Evolutionary conservation across 768 basidiomycete genomes (phyloP).

Genomic region (Sutorius australiensis): DNA sequence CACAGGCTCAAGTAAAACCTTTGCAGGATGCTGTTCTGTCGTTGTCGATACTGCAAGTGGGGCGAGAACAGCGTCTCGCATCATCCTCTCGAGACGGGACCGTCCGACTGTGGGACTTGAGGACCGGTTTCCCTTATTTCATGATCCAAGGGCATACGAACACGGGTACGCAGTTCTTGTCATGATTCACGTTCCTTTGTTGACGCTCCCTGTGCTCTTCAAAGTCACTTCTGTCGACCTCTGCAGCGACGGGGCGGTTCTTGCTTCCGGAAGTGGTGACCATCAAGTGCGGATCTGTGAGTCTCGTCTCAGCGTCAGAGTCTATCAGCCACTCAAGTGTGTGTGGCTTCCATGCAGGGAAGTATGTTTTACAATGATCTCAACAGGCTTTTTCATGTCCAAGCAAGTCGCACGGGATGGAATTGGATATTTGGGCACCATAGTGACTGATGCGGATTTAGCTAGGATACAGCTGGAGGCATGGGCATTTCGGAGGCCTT

Average conservation of each 20-base stretch:
- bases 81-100: conserved; percentile 38
- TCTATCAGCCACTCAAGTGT: conserved; percentile 13
- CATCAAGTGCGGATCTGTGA: conserved; percentile 36
- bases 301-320: conserved; percentile 9
- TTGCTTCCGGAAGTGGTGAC: conserved; percentile 39
- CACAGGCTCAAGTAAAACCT: neutral
- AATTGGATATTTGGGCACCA: conserved; percentile 3
- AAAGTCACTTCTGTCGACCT: conserved; percentile 39
- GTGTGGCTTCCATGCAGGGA: conserved; percentile 20
- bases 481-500: neutral
- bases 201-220: conserved; percentile 8
- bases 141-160: conserved; percentile 35
- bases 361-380: conserved; percentile 26
- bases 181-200: conserved; percentile 14
- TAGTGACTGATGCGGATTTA: neutral
- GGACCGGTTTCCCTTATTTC: conserved; percentile 30
- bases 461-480: neutral
- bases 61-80: conserved; percentile 31
- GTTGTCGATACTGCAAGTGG: conserved; percentile 30
- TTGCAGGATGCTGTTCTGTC: conserved; percentile 32
- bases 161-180: conserved; percentile 28
- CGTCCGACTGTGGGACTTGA: conserved; percentile 36
- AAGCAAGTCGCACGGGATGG: neutral
- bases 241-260: conserved; percentile 26
- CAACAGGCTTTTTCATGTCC: neutral